These are phyloP conservation scores for Aspergillus latus DNA, from an alignment of 2,329 filamentous ascomycete species.

Conservation along the genomic window DNA sequence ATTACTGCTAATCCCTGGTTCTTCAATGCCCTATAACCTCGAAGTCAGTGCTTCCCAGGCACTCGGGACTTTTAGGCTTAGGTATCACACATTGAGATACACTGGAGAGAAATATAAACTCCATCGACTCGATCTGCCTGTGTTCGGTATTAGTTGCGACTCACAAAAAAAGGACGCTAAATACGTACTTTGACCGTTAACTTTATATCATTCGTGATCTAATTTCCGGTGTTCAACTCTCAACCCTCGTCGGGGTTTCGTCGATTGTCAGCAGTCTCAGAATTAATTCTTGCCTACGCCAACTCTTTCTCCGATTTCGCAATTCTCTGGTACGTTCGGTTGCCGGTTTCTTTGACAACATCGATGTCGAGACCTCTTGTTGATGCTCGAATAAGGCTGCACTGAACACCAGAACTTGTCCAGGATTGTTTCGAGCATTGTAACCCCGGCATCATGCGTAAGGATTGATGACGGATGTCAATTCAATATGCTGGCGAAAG, in stretches of 20 bases:
- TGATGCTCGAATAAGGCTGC: slow-evolving; percentile 68
- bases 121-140: slow-evolving; percentile 65
- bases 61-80: slow-evolving; percentile 1
- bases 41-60: slow-evolving; percentile 23
- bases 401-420: slow-evolving; percentile 77
- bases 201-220: slow-evolving; percentile 82
- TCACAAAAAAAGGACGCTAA: slow-evolving; percentile 3
- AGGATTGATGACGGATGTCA: slow-evolving; percentile 89
- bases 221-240: slow-evolving; percentile 73
- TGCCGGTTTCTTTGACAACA: slow-evolving; percentile 80
- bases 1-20: slow-evolving; percentile 67
- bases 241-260: slow-evolving; percentile 66
- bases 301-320: slow-evolving; percentile 68
- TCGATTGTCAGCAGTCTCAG: slow-evolving; percentile 68
- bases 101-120: slow-evolving; percentile 92
- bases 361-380: slow-evolving; percentile 74
- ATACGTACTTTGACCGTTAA: slow-evolving; percentile 68
- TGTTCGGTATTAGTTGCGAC: slow-evolving; percentile 20
- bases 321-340: slow-evolving; percentile 77
- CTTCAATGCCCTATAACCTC: slow-evolving; percentile 61
- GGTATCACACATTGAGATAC: slow-evolving; percentile 66
- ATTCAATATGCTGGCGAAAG: slow-evolving; percentile 85
- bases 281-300: slow-evolving; percentile 70
- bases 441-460: slow-evolving; percentile 70
- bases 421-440: slow-evolving; percentile 70